Evolutionary conservation across 805 yeast species (phyloP), one percentile per base, ranked within the genome.

Genomic region (Dipodascus albidus): DNA sequence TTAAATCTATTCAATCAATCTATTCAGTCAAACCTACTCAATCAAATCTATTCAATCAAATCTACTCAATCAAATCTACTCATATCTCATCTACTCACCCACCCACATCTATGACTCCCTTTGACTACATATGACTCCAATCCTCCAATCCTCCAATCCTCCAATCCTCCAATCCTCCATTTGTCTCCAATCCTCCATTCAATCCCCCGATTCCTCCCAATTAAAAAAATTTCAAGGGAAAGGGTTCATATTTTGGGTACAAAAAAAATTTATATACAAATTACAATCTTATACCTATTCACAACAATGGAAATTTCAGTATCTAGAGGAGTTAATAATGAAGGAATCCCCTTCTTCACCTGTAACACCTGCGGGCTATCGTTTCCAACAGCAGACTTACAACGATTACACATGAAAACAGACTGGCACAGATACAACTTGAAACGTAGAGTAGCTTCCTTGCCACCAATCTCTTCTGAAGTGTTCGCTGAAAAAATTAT

Each of bases 341-440:
- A 38, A 11, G 49, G 49, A 20, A 41, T 60, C 15, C 57, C 62
- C 2, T 61, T 63, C 41, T 81, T 76, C 67, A 88, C 96, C 11
- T 93, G 99, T 70, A 87, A 90, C 64, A 84, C 96, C 20, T 93
- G 99, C 69, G 81, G 81, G 22, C 80, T 88, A 58, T 82, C 82
- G 49, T 93, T 93, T 64, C 79, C 83, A 47, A 74, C 82, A 38
- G 83, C 95, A n/a, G 93, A 83, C 57, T 74, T 82, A 55, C 99
- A 93, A 70, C 76, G 98, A 57, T 77, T 77, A 58, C 99, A 93
- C 67, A 93, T 93, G 99, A 88, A 87, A 66, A 83, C 96, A 1
- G 99, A 93, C 54, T 93, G 99, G 99, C 99, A 93, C 66, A 78
- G 99, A 58, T 93, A 93, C 69, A 93, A 93, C 64, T 76, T 93